Conservation (phyloP, 352 stramenopile genomes). For the Phytopythium litorale region DNA sequence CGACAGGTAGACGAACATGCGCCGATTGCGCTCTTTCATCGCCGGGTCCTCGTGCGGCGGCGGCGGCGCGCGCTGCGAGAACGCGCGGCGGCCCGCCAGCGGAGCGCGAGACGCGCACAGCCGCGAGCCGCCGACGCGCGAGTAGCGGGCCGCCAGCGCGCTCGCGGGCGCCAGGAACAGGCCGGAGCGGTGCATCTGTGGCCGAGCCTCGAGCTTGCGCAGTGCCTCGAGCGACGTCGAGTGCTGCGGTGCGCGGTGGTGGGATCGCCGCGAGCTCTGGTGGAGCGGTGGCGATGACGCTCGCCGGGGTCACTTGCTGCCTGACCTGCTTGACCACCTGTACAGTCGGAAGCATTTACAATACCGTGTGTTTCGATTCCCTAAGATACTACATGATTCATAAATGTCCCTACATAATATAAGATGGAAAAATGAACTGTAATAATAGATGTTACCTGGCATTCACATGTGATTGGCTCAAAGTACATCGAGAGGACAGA, state of each 20-base stretch:
- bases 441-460: no score
- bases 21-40: conserved; percentile 88
- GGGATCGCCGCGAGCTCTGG: background rate
- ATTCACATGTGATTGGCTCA: no score
- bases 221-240: background rate
- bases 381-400: no score
- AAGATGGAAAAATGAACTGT: no score
- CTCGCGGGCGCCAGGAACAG: conserved; percentile 15
- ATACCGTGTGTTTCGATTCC: no score
- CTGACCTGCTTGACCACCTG: background rate
- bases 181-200: conserved; percentile 21
- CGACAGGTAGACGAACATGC: conserved; percentile 91
- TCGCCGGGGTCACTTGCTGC: background rate
- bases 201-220: background rate
- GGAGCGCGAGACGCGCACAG: conserved; percentile 4
- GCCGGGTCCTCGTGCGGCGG: conserved; percentile 39
- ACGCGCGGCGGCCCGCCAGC: conserved; percentile 23
- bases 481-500: no score
- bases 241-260: background rate
- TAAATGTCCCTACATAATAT: no score
- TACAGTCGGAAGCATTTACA: no score
- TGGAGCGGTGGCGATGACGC: background rate
- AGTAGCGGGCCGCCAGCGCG: conserved; percentile 12
- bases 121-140: conserved; percentile 9
- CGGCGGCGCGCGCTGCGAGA: conserved; percentile 35